These are phyloP conservation scores for Ustulina deusta DNA, from an alignment of 2,329 filamentous ascomycete species.

Conservation along the genomic window DNA sequence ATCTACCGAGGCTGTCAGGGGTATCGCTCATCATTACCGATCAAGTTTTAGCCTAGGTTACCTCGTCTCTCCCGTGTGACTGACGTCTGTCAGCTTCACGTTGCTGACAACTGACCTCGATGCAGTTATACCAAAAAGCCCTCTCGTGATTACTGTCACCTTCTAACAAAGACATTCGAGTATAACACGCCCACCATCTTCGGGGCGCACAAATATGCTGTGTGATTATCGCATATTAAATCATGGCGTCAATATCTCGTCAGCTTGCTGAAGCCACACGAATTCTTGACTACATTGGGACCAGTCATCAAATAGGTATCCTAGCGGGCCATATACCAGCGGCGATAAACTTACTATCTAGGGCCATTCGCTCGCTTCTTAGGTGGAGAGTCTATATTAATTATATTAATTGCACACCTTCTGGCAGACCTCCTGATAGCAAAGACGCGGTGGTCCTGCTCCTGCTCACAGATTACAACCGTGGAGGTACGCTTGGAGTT, in stretches of 20 bases:
- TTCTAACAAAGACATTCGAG: conserved; percentile 1
- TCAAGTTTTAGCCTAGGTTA: conserved; percentile 11
- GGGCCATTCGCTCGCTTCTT: conserved; percentile 13
- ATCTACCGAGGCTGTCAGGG: conserved; percentile 35
- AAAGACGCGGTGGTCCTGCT: conserved; percentile 2
- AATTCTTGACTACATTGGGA: conserved; percentile 13
- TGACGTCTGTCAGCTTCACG: conserved; percentile 28
- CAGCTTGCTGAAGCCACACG: conserved; percentile 29
- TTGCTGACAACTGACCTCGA: conserved; percentile 25
- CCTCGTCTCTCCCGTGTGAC: conserved; percentile 21
- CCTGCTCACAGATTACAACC: conserved; percentile 19
- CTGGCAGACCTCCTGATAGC: conserved; percentile 20
- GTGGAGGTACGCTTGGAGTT: conserved; percentile 8
- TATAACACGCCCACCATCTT: conserved; percentile 18
- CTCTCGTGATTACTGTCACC: conserved; percentile 29
- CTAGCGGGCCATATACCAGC: background rate
- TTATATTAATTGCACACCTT: conserved; percentile 41
- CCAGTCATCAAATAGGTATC: conserved; percentile 7
- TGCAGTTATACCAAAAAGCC: conserved; percentile 11
- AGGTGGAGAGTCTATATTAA: conserved; percentile 30
- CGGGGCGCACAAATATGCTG: background rate
- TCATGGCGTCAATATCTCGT: conserved; percentile 37
- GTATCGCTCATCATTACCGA: conserved; percentile 21
- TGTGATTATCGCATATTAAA: conserved; percentile 33
- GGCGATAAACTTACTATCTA: background rate